Conservation (phyloP, 2,329 filamentous ascomycete species). For the Leptosphaerulina australis region DNA sequence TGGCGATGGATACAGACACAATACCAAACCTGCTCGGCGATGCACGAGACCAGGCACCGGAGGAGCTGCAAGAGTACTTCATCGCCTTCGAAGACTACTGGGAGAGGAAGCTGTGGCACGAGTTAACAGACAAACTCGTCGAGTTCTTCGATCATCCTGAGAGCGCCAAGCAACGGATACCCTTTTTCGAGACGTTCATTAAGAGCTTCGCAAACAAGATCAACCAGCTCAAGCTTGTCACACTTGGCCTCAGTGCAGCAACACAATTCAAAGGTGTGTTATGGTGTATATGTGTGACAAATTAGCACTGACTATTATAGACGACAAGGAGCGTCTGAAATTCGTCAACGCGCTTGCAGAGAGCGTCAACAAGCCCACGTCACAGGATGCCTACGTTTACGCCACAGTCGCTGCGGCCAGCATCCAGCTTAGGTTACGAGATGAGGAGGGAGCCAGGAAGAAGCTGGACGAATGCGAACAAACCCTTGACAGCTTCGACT, state of each 20-base stretch:
- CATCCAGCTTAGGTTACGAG: conserved; percentile 79
- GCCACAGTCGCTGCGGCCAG: conserved; percentile 88
- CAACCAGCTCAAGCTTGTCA: conserved; percentile 97
- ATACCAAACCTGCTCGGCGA: conserved; percentile 92
- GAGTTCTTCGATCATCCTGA: conserved; percentile 84
- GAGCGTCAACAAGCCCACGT: conserved; percentile 89
- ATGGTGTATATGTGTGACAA: neutral
- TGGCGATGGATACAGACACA: conserved; percentile 79
- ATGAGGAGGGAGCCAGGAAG: conserved; percentile 81
- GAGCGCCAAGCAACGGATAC: conserved; percentile 82
- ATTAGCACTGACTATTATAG: conserved; percentile 56
- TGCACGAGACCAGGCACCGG: conserved; percentile 84
- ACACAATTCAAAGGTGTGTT: conserved; percentile 75
- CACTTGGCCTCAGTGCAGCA: conserved; percentile 84
- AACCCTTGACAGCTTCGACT: conserved; percentile 89
- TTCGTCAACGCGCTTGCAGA: conserved; percentile 84
- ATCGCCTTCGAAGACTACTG: conserved; percentile 94
- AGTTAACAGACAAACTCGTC: conserved; percentile 87
- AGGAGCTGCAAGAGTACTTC: conserved; percentile 85
- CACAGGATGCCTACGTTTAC: conserved; percentile 95
- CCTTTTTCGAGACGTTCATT: conserved; percentile 93
- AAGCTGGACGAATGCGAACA: conserved; percentile 86
- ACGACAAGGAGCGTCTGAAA: conserved; percentile 80
- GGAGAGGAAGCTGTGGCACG: conserved; percentile 99
- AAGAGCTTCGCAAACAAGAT: conserved; percentile 97